Conservation (phyloP, 805 yeast species). For the Metschnikowia continentalis region DNA sequence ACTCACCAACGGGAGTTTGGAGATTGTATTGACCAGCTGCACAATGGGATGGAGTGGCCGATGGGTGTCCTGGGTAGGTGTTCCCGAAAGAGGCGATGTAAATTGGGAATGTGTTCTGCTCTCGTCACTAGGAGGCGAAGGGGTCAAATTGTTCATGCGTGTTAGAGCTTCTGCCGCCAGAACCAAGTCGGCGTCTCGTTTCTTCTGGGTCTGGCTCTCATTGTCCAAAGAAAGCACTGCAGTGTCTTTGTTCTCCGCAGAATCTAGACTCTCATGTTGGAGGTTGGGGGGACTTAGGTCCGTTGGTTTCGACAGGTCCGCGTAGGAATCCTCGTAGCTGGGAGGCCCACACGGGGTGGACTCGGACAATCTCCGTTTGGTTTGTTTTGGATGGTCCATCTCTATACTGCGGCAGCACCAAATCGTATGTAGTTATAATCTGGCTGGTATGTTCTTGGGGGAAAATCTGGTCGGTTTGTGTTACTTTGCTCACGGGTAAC, state of each 20-base stretch:
- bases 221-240: background rate
- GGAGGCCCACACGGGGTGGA: slow-evolving; percentile 5
- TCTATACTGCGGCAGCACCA: background rate
- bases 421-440: background rate
- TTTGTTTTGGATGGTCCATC: slow-evolving; percentile 10
- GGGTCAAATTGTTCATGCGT: slow-evolving; percentile 25
- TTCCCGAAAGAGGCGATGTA: slow-evolving; percentile 13
- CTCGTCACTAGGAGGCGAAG: slow-evolving; percentile 18
- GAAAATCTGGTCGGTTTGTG: background rate
- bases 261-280: background rate
- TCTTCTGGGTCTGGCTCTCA: background rate
- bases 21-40: slow-evolving; percentile 33
- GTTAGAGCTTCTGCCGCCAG: slow-evolving; percentile 42
- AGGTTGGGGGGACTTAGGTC: background rate
- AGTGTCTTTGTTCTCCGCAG: background rate
- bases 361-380: slow-evolving; percentile 13
- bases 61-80: slow-evolving; percentile 12
- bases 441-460: background rate
- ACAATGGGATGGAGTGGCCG: slow-evolving; percentile 36
- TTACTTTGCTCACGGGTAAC: background rate
- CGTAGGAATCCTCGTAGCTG: background rate
- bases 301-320: background rate
- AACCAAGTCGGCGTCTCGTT: slow-evolving; percentile 25
- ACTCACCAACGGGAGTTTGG: slow-evolving; percentile 40
- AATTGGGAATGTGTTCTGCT: slow-evolving; percentile 8